Base-by-base conservation (phyloP, 768 basidiomycete genomes). In the Cyathus striatus region DNA sequence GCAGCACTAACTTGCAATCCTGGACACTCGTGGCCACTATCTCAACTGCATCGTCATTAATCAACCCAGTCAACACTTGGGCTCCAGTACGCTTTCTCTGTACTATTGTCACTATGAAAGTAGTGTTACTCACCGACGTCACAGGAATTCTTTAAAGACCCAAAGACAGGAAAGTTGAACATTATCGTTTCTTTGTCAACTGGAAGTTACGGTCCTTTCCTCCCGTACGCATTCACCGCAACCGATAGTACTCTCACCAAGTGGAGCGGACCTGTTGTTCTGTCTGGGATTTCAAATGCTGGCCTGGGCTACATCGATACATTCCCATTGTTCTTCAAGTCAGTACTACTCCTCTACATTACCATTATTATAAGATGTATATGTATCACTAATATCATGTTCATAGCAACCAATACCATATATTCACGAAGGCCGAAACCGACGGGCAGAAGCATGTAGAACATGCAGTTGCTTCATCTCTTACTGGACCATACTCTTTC, bases 61-160 rank as follows among this genome's bases (percentile, higher is more conserved):
- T 63, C 32, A 59, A 38, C 0, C 62, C 62, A 4, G 40, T 60
- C 23, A 65, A 65, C 38, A 65, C 63, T 2, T 65, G 63, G 62
- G 63, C 62, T 3, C 61, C 62, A 10, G 60, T 61, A 18, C 32
- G 55, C 30, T 17, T 36, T 9, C 20, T 36, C n/a, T 21, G 10
- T 23, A 2, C 9, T 14, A 2, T 37, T 26, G 14, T 7, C n/a
- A 12, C 21, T 24, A 18, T 23, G 14, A 18, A n/a, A 13, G 23
- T 6, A 0, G 6, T 18, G 25, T 51, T 24, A 42, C 37, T 27
- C 14, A n/a, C 5, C 18, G n/a, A 4, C 5, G 6, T 44, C 17
- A 21, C 40, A 62, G 60, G 63, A 65, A 56, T 65, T 62, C 49
- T 65, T 63, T 53, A 65, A 63, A 41, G 63, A 65, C 40, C 58